These are phyloP conservation scores for Actinomortierella wolfii DNA, from an alignment of 371 early-diverging fungal species.

Conservation along the genomic window DNA sequence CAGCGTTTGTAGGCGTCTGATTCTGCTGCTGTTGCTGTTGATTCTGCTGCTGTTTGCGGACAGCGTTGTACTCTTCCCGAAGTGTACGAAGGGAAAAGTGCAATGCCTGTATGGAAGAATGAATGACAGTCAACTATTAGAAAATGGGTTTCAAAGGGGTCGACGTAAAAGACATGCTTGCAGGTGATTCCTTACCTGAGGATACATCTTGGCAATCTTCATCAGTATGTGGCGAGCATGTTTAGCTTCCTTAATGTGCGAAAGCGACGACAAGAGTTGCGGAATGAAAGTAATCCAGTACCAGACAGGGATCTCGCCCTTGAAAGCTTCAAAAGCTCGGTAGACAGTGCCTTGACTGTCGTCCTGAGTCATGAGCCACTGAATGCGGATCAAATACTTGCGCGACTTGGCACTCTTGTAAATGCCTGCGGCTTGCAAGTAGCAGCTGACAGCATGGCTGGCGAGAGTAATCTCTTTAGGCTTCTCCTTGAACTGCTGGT, in stretches of 20 bases:
- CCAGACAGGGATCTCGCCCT: constrained; percentile 92
- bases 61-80: constrained; percentile 78
- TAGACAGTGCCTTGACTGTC: constrained; percentile 79
- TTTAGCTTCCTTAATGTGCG: constrained; percentile 75
- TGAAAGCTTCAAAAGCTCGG: constrained; percentile 86
- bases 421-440: constrained; percentile 92
- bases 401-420: constrained; percentile 89
- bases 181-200: constrained; percentile 80
- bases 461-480: constrained; percentile 86
- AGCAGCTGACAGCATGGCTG: constrained; percentile 94
- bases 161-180: not conserved
- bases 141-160: not conserved
- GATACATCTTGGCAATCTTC: constrained; percentile 93
- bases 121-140: not conserved
- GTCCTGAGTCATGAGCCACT: constrained; percentile 94
- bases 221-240: constrained; percentile 84
- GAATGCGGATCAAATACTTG: constrained; percentile 87
- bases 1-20: constrained; percentile 3
- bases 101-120: constrained; percentile 62
- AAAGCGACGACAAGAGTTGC: constrained; percentile 83
- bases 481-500: constrained; percentile 83
- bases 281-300: constrained; percentile 99
- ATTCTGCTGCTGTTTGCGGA: constrained; percentile 59
- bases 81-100: constrained; percentile 94
- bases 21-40: constrained; percentile 14